Evolutionary conservation across 495 filamentous ascomycete species (phyloP).

Genomic region (Trichoderma virens): DNA sequence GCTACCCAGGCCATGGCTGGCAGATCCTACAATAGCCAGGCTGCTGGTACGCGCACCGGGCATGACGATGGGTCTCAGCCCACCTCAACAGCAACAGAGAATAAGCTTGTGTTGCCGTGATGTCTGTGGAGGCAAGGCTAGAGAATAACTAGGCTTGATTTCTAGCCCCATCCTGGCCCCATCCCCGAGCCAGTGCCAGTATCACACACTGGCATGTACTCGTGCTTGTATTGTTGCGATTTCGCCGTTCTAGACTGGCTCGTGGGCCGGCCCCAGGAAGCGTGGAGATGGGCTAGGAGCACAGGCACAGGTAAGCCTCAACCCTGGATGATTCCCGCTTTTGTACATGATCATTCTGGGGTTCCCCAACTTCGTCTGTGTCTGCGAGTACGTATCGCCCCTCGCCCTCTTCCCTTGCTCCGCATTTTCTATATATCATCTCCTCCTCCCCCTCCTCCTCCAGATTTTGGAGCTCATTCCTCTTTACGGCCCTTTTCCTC

Average conservation of each 20-base stretch:
- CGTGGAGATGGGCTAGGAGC: not conserved
- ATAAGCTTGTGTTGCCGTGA: not conserved
- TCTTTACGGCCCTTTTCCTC: not conserved
- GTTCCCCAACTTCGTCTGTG: not conserved
- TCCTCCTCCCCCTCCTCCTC: not conserved
- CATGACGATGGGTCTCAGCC: too few species aligned
- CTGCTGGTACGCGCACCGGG: too few species aligned
- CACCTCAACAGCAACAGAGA: not conserved
- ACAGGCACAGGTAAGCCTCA: not conserved
- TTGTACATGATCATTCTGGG: not conserved
- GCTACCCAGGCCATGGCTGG: too few species aligned
- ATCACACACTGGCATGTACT: not conserved
- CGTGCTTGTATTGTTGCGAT: not conserved
- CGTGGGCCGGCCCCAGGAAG: not conserved
- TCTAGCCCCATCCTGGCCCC: not conserved
- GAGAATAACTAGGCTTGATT: not conserved
- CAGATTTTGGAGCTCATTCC: not conserved
- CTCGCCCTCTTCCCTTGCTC: not conserved
- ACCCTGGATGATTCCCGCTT: constrained; percentile 2
- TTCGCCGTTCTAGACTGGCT: not conserved
- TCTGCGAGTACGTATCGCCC: not conserved
- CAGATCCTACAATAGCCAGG: too few species aligned
- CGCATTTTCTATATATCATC: not conserved
- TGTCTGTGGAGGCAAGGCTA: not conserved
- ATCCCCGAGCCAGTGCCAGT: not conserved